Conservation (phyloP, 768 basidiomycete species). For the Rubroboletus pulcherrimus region DNA sequence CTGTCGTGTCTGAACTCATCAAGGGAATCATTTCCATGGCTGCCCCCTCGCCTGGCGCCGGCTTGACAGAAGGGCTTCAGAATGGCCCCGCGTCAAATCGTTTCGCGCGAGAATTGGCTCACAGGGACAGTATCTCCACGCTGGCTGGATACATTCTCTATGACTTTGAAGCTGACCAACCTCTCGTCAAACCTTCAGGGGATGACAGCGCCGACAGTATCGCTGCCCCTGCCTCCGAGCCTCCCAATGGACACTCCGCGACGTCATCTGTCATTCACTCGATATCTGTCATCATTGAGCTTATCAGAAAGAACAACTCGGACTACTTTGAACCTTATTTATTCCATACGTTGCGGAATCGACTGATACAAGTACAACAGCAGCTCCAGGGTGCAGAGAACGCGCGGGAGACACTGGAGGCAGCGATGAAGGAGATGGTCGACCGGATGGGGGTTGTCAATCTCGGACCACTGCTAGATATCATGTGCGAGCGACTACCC, state of each 20-base stretch:
- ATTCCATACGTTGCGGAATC: slow-evolving; percentile 89
- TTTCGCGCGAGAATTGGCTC: slow-evolving; percentile 86
- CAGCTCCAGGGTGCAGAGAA: slow-evolving; percentile 54
- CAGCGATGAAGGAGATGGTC: slow-evolving; percentile 76
- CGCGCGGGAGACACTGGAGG: slow-evolving; percentile 62
- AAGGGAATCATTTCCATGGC: slow-evolving; percentile 95
- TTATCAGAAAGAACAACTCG: slow-evolving; percentile 96
- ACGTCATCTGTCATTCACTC: slow-evolving; percentile 83
- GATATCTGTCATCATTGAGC: slow-evolving; percentile 85
- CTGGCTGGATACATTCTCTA: slow-evolving; percentile 75
- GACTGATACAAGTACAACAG: slow-evolving; percentile 84
- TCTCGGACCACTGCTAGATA: slow-evolving; percentile 74
- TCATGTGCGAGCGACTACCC: slow-evolving; percentile 64
- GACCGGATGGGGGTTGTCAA: slow-evolving; percentile 88
- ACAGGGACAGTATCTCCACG: slow-evolving; percentile 61
- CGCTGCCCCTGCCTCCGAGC: slow-evolving; percentile 12
- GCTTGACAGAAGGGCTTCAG: slow-evolving; percentile 64
- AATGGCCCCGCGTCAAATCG: slow-evolving; percentile 76
- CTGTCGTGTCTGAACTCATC: slow-evolving; percentile 84
- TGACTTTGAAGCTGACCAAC: slow-evolving; percentile 41
- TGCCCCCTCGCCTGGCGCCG: slow-evolving; percentile 78
- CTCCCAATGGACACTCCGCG: slow-evolving; percentile 45
- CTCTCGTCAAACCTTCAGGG: slow-evolving; percentile 17
- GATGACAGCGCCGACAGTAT: slow-evolving; percentile 13
- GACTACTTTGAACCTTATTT: slow-evolving; percentile 98